Base-by-base conservation (phyloP, 2,329 filamentous ascomycete species). In the Venturia oleaginea region DNA sequence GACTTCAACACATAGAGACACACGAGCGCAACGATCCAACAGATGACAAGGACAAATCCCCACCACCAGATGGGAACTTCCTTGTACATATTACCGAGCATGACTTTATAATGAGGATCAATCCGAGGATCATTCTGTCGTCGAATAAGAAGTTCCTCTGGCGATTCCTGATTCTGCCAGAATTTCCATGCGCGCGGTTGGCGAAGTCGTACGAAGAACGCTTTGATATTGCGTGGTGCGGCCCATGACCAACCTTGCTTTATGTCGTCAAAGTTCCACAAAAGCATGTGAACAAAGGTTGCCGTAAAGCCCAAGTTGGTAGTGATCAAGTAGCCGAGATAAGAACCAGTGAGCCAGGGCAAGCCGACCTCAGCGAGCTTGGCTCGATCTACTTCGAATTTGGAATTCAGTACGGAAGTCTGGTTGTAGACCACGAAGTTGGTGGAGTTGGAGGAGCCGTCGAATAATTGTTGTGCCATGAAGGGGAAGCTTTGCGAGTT, bases 211-310 rank as follows among this genome's bases (percentile, higher is more conserved):
- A 59, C 43, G 37, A 69, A 64, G 7, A 70, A 34, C 22, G 68
- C 68, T n/a, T 66, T 66, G 1, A 71, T 66, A 57, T 70, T 72
- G 11, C 42, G 61, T 19, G 63, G 71, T 38, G 62, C 68, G 0
- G 69, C 67, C 65, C 69, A 74, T 2, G 68, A 64, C 67, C 76
- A 79, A 2, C 70, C 73, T 24, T 68, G 66, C 54, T 76, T 76
- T 38, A 81, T 68, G 34, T 78, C 77, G 19, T 73, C n/a, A 38
- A 55, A 67, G 34, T 67, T 67, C 67, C 65, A 67, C 37, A 67
- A 17, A 22, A 68, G 27, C 13, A 68, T n/a, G 15, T 67, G 67
- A 3, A 46, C 55, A 17, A 66, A 59, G 32, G 66, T 67, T 22
- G 63, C 66, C 11, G 65, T 67, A 32, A 67, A 61, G 15, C 54